Evolutionary conservation across 1,139 yeast species (phyloP), one percentile per base, ranked within the genome.

Genomic region (Yamadazyma dushanensis): DNA sequence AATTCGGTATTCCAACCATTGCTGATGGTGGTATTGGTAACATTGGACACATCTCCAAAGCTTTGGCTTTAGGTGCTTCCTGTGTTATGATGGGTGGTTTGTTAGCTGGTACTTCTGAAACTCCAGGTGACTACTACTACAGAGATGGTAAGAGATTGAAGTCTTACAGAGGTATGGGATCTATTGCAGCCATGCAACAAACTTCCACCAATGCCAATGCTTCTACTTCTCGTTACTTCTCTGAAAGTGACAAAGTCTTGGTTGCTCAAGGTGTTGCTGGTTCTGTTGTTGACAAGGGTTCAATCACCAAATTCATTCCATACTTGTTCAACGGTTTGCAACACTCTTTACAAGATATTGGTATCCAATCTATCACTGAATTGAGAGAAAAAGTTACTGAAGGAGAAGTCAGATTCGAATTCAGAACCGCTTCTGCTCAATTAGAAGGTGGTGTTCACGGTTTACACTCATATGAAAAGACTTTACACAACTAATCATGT

Each of bases 231-330:
- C 86, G 99, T 73, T 92, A 92, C 75, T 92, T 92, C 68, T 88
- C 97, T 41, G 98, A 92, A 73, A 70, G 88, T 47, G 99, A 92
- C 66, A 76, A 85, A 58, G 97, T 92, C 47, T 78, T 92, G 51
- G 98, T 92, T 51, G 99, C 99, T 38, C 99, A 92, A 74, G 99
- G 99, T 78, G 99, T 92, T 50, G 77, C 95, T 47, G 99, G 99
- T 55, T 76, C 95, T 36, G 99, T 92, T 53, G 83, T 89, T 52
- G 99, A 92, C 73, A 88, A 90, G 66, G 99, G 98, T 55, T 89
- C 97, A 27, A 76, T 92, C 60, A 79, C 81, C 63, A 92, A 92
- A 73, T 92, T 89, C 61, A 73, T 92, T 50, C 98, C 98, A 47
- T 92, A 92, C 75, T 74, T 92, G 65, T 83, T 73, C 78, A 83